Evolutionary conservation across 352 stramenopile species (phyloP), one percentile per base, ranked within the genome.

Genomic region (Pythium periplocum): DNA sequence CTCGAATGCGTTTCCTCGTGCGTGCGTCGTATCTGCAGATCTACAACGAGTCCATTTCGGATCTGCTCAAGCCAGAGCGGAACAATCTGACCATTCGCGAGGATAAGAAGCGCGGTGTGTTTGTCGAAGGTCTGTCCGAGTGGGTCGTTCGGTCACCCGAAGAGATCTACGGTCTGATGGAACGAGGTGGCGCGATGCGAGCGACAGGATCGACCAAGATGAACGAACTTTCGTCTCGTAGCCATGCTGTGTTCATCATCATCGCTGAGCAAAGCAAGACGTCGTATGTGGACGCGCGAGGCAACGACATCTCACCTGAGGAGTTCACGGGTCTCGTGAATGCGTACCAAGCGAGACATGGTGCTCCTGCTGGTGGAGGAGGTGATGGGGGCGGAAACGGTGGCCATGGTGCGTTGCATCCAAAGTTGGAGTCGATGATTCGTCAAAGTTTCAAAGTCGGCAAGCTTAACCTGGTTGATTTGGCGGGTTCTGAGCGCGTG

Each of bases 141-240:
- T 97, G 91, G 90, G 90, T 98, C 36, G 93, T 98, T 30, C 78
- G 88, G 12, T 93, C 87, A 4, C 86, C 88, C 0, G 76, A 93
- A 52, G 93, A 98, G 57, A 97, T 98, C 53, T 98, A 98, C 57
- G 87, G 87, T 1, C 78, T 98, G 10, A 98, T 98, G 92, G 89
- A 97, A 55, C 79, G 90, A n/a, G 86, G 84, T 31, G 82, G 78
- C 1, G 75, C 77, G 0, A 90, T 92, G 71, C 81, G 86, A 6
- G 85, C 85, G 6, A 95, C 85, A 0, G 70, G 86, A 2, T 88
- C 73, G 50, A 96, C 86, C 38, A 91, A 91, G 55, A 96, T 96
- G 86, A 96, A 96, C 53, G 85, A 95, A 66, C 62, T 92, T 4
- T 92, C 81, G 6, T 92, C 81, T 2, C 77, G 83, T 9, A 90